Evolutionary conservation across 306 rosid species (phyloP).

Genomic region (Oxytropis ochrocephala): DNA sequence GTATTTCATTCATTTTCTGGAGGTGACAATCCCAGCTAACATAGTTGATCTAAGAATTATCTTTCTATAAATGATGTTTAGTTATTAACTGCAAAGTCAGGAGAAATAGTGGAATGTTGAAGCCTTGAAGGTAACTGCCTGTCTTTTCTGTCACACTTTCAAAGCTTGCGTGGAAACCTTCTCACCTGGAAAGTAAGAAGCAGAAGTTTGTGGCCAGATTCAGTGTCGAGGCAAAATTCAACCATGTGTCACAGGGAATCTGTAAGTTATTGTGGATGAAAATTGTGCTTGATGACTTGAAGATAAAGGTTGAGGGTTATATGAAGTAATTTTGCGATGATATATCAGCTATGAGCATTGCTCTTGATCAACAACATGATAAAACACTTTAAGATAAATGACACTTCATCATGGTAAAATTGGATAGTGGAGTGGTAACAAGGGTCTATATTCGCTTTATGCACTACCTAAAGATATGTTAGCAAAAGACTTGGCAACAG

Average conservation of each 20-base stretch:
- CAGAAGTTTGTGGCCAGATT: too few species aligned
- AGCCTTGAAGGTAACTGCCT: background rate
- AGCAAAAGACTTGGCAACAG: background rate
- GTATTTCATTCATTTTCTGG: background rate
- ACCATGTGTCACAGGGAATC: too few species aligned
- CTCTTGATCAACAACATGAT: too few species aligned
- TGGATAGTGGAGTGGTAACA: background rate
- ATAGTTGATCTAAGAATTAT: background rate
- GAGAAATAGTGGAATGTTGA: constrained; percentile 14
- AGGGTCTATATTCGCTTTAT: background rate
- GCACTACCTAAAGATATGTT: too few species aligned
- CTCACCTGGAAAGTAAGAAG: too few species aligned
- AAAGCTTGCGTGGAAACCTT: background rate
- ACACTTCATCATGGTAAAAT: background rate
- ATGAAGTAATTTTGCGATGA: too few species aligned
- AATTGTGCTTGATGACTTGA: too few species aligned
- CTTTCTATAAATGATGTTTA: background rate
- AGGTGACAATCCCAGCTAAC: background rate
- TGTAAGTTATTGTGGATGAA: too few species aligned
- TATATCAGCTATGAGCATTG: too few species aligned
- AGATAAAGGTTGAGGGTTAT: too few species aligned
- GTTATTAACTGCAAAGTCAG: constrained; percentile 5
- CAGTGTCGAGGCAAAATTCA: too few species aligned
- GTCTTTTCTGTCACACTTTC: background rate
- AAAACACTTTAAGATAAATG: too few species aligned